Conservation (phyloP, 305 asterid species). For the Salvia sclarea region DNA sequence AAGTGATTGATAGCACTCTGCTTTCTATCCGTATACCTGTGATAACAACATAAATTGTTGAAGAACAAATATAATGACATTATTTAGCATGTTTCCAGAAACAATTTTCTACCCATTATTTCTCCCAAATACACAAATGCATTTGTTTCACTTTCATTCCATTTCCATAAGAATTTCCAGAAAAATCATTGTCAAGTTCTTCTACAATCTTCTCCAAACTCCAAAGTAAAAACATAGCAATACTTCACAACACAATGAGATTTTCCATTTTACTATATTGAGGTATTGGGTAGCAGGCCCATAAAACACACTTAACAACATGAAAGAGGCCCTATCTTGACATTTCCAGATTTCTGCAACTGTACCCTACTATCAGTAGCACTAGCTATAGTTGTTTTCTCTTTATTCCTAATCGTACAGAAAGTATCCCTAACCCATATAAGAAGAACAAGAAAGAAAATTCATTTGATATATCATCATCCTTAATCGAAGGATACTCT, state of each 20-base stretch:
- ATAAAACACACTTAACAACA: conserved; percentile 10
- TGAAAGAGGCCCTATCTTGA: not conserved
- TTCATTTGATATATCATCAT: not conserved
- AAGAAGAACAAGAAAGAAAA: conserved; percentile 12
- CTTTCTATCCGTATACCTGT: conserved; percentile 92
- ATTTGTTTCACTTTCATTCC: not conserved
- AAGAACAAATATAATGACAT: conserved; percentile 12
- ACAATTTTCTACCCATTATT: not conserved
- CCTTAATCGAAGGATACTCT: not conserved
- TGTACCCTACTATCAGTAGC: conserved; percentile 11
- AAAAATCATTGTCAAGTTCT: not conserved
- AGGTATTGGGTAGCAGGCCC: conserved; percentile 5
- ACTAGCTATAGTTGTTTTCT: conserved; percentile 2
- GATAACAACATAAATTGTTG: conserved; percentile 24
- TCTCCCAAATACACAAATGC: conserved; percentile 7
- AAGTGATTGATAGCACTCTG: conserved; percentile 87
- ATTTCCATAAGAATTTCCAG: not conserved
- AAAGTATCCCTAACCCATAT: conserved; percentile 6
- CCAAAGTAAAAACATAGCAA: not conserved
- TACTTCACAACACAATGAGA: conserved; percentile 1
- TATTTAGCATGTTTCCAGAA: not conserved
- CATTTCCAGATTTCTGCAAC: conserved; percentile 3
- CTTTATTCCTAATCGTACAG: not conserved
- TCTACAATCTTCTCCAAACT: no score
- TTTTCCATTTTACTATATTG: not conserved